Conservation (phyloP, 1,284 basidiomycete species). For the Irpex sp. region DNA sequence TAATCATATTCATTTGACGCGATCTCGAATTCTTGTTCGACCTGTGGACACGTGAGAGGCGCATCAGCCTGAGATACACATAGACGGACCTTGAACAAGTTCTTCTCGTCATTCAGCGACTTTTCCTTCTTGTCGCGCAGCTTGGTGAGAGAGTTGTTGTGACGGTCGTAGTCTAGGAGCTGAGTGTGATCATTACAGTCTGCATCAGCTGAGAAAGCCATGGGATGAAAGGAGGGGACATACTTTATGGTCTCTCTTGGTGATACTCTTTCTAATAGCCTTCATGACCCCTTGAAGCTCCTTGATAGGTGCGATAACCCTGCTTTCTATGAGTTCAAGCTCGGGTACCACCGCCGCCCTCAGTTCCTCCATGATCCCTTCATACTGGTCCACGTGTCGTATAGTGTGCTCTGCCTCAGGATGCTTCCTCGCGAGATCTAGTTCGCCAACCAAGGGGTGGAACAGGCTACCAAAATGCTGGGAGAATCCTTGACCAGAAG, state of each 20-base stretch:
- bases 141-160: constrained; percentile 94
- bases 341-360: constrained; percentile 81
- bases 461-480: constrained; percentile 78
- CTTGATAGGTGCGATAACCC: constrained; percentile 84
- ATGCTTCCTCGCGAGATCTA: constrained; percentile 75
- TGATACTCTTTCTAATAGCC: constrained; percentile 89
- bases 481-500: constrained; percentile 74
- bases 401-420: constrained; percentile 81
- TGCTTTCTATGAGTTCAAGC: constrained; percentile 90
- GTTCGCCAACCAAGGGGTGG: constrained; percentile 80
- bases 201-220: not conserved
- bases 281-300: constrained; percentile 89
- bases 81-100: constrained; percentile 77
- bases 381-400: constrained; percentile 71
- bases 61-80: not conserved
- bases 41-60: constrained; percentile 39
- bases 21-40: constrained; percentile 97
- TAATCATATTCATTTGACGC: constrained; percentile 96
- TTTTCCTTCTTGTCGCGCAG: constrained; percentile 97
- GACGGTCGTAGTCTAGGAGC: constrained; percentile 94
- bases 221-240: constrained; percentile 10
- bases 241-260: constrained; percentile 96
- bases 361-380: constrained; percentile 81
- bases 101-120: constrained; percentile 90
- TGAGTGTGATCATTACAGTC: constrained; percentile 23